A percentile compares a stretch with the other conserved stretches of the same genome.
Conservation (phyloP, 2,329 filamentous ascomycete species). For the Teratosphaeria gauchensis region DNA sequence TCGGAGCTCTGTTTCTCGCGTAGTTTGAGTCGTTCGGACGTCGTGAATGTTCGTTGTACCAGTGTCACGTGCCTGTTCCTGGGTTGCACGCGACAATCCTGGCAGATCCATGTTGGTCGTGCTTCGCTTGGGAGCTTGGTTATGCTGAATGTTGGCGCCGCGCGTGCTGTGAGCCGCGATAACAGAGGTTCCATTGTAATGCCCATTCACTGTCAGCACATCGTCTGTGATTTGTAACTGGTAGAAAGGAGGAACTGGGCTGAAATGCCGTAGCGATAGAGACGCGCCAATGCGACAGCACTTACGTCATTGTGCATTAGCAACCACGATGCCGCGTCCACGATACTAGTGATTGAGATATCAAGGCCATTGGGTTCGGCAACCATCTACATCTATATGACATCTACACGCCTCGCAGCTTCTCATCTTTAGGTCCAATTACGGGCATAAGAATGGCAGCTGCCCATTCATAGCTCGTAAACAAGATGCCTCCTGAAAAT, state of each 20-base stretch:
- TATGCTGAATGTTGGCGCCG: constrained; percentile 11
- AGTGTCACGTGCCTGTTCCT: constrained; percentile 1
- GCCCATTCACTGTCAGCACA: not conserved
- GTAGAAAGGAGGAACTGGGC: not conserved
- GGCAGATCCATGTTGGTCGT: constrained; percentile 3
- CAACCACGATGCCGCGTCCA: not conserved
- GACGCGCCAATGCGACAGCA: not conserved
- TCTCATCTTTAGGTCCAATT: not conserved
- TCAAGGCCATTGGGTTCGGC: not conserved
- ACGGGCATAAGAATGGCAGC: constrained; percentile 35
- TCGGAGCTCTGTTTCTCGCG: constrained; percentile 2
- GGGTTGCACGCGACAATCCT: constrained; percentile 9
- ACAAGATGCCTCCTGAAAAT: constrained; percentile 57
- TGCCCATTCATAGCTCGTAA: constrained; percentile 53
- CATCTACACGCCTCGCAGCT: not conserved
- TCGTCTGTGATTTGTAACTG: not conserved
- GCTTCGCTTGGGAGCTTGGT: not conserved
- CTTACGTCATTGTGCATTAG: not conserved
- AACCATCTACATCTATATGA: not conserved
- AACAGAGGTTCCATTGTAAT: constrained; percentile 19
- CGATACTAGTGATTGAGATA: too few relatives aligned
- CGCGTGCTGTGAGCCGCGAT: constrained; percentile 17
- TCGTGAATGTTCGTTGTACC: constrained; percentile 1
- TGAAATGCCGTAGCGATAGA: not conserved
- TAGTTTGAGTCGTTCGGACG: not conserved